phyloP scores from a whole-genome alignment of 768 basidiomycete species.

The Psilocybe tampanensis region DNA sequence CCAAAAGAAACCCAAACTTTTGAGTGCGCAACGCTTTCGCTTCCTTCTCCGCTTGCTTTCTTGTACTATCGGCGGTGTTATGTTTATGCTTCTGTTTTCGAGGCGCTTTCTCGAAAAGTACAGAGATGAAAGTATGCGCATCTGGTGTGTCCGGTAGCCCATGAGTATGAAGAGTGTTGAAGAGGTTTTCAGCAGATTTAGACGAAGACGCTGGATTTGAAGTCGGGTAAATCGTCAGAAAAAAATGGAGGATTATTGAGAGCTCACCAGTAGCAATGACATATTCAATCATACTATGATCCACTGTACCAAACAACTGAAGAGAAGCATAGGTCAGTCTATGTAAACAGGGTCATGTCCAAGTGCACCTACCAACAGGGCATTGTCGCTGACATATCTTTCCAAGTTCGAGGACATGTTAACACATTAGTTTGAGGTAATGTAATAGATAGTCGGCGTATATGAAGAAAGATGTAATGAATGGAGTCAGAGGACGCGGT shows the following conservation, averaged over 20 bases:
- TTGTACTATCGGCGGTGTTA: slow-evolving; percentile 41
- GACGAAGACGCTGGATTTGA: slow-evolving; percentile 68
- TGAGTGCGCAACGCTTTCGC: slow-evolving; percentile 67
- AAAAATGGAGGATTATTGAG: background rate
- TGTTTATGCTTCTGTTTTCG: slow-evolving; percentile 76
- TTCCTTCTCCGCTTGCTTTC: slow-evolving; percentile 77
- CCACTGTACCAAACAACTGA: slow-evolving; percentile 83
- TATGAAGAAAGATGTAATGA: background rate
- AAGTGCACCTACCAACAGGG: slow-evolving; percentile 54
- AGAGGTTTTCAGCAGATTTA: slow-evolving; percentile 80
- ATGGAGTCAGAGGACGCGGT: background rate
- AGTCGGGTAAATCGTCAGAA: background rate
- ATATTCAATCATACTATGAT: slow-evolving; percentile 84
- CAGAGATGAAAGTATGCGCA: slow-evolving; percentile 76
- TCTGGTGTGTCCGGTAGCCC: slow-evolving; percentile 84
- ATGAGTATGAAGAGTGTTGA: slow-evolving; percentile 68
- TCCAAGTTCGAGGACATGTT: slow-evolving; percentile 66
- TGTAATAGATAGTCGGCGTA: background rate
- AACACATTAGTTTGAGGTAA: background rate
- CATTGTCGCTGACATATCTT: slow-evolving; percentile 79
- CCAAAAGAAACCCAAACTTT: slow-evolving; percentile 82
- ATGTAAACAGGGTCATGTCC: background rate
- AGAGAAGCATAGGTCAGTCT: slow-evolving; percentile 4
- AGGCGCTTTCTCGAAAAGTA: slow-evolving; percentile 79
- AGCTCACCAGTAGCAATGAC: slow-evolving; percentile 79